A percentile compares a stretch with the other conserved stretches of the same genome.
phyloP scores from a whole-genome alignment of 345 rosid species.

The Carallia brachiata region DNA sequence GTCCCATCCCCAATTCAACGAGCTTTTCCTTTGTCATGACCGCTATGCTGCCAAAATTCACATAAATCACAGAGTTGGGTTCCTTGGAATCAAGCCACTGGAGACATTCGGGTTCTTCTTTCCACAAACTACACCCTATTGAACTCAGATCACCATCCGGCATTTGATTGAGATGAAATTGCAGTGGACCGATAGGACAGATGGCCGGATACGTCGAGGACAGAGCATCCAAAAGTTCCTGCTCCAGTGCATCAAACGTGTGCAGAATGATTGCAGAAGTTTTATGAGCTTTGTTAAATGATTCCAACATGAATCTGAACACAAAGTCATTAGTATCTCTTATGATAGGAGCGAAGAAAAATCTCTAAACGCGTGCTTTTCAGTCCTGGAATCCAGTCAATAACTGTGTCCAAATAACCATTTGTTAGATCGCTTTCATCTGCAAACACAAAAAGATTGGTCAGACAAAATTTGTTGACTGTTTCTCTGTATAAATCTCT shows the following conservation, averaged over 20 bases:
- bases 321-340: conserved; percentile 26
- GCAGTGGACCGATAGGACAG: conserved; percentile 20
- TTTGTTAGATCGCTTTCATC: conserved; percentile 27
- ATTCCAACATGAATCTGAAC: conserved; percentile 20
- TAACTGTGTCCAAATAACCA: conserved; percentile 32
- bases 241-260: conserved; percentile 37
- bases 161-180: conserved; percentile 13
- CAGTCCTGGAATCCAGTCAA: conserved; percentile 49
- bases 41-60: conserved; percentile 24
- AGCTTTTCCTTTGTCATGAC: conserved; percentile 3
- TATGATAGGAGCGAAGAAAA: conserved; percentile 31
- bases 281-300: not conserved
- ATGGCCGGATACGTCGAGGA: conserved; percentile 21
- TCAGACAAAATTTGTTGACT: not conserved
- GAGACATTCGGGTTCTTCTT: conserved; percentile 20
- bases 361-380: conserved; percentile 34
- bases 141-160: not conserved
- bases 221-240: conserved; percentile 15
- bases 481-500: not conserved
- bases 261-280: conserved; percentile 36
- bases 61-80: conserved; percentile 21
- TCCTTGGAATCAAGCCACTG: conserved; percentile 13
- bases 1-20: conserved; percentile 25
- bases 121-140: conserved; percentile 17
- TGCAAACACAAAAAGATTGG: conserved; percentile 10